phyloP scores from a whole-genome alignment of 2,329 filamentous ascomycete genomes.

The Phaeosphaeriaceae sp. region DNA sequence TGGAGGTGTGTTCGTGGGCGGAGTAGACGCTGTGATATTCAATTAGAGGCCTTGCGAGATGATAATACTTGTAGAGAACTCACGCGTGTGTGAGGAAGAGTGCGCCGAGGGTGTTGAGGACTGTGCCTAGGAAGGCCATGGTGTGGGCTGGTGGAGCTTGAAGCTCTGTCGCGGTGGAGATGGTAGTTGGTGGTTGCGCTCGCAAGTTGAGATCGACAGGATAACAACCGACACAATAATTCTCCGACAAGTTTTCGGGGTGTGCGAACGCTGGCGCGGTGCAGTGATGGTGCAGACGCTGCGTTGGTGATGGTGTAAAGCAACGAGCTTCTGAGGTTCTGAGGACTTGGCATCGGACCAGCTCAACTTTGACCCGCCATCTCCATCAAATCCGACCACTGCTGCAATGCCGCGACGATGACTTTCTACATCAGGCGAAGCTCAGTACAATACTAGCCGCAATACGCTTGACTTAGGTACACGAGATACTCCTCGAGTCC shows the following conservation, averaged over 20 bases:
- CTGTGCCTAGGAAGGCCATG: slow-evolving; percentile 76
- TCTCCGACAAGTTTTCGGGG: no score
- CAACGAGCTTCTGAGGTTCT: slow-evolving; percentile 19
- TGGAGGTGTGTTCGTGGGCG: slow-evolving; percentile 85
- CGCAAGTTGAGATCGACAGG: not conserved
- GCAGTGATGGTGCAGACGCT: slow-evolving; percentile 4
- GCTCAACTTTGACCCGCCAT: not conserved
- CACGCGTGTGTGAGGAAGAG: slow-evolving; percentile 88
- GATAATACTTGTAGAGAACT: slow-evolving; percentile 45
- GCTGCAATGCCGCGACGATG: not conserved
- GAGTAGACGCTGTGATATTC: slow-evolving; percentile 80
- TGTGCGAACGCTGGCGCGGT: not conserved
- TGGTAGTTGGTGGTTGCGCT: not conserved
- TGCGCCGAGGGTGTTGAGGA: slow-evolving; percentile 76
- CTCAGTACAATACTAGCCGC: not conserved
- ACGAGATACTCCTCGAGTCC: not conserved
- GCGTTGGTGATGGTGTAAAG: slow-evolving; percentile 9
- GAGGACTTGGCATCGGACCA: not conserved
- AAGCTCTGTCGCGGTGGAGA: not conserved
- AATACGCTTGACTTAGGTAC: no score
- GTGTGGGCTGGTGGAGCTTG: not conserved
- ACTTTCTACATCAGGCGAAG: not conserved
- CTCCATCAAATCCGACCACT: not conserved
- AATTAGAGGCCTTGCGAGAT: slow-evolving; percentile 23
- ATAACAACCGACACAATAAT: no score